Evolutionary conservation across 768 basidiomycete genomes (phyloP).

Genomic region (Grammothele lineata): DNA sequence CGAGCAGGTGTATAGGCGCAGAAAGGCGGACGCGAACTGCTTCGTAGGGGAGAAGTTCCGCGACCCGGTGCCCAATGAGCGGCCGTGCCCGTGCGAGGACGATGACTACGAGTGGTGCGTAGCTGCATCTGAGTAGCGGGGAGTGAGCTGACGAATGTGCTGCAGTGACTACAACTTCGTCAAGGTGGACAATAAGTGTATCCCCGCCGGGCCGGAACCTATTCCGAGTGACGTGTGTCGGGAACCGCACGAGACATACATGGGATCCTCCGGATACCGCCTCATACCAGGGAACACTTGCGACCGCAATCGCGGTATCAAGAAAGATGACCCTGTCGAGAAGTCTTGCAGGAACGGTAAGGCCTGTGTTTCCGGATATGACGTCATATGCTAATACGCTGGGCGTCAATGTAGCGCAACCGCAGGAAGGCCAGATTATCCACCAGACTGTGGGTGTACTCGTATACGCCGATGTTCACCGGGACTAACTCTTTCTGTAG

Average conservation of each 20-base stretch:
- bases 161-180: slow-evolving; percentile 87
- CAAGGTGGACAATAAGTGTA: slow-evolving; percentile 67
- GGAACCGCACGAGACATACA: slow-evolving; percentile 55
- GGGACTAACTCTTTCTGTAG: slow-evolving; percentile 32
- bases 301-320: slow-evolving; percentile 45
- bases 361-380: no score
- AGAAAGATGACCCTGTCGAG: slow-evolving; percentile 62
- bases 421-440: slow-evolving; percentile 69
- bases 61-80: slow-evolving; percentile 82
- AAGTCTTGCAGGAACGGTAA: slow-evolving; percentile 80
- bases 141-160: background rate
- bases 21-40: slow-evolving; percentile 80
- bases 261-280: slow-evolving; percentile 89
- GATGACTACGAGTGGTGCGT: slow-evolving; percentile 91
- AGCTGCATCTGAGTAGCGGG: slow-evolving; percentile 2
- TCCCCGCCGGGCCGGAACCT: slow-evolving; percentile 83
- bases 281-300: slow-evolving; percentile 94
- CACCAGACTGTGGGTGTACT: slow-evolving; percentile 56
- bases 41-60: slow-evolving; percentile 88
- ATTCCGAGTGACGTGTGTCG: slow-evolving; percentile 75
- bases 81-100: slow-evolving; percentile 77
- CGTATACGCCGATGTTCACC: background rate
- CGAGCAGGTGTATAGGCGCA: slow-evolving; percentile 94
- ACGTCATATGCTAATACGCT: no score
- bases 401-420: slow-evolving; percentile 51